phyloP scores from a whole-genome alignment of 208 protist species.

The Crithidia fasciculata region DNA sequence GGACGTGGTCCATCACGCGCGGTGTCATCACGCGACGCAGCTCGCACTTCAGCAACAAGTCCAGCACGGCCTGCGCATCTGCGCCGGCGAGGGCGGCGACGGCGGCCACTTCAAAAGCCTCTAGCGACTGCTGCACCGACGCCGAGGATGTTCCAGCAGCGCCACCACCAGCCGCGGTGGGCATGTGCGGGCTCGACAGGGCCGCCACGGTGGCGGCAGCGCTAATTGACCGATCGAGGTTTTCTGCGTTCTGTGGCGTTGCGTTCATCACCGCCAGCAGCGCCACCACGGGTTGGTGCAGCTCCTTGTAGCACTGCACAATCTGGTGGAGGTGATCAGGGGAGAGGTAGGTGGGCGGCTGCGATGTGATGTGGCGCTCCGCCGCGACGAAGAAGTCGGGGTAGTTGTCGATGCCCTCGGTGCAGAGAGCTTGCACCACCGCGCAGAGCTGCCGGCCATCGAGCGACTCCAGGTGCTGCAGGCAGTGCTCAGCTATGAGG shows the following conservation, averaged over 20 bases:
- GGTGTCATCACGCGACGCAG: constrained; percentile 62
- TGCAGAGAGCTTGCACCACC: constrained; percentile 62
- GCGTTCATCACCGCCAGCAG: constrained; percentile 49
- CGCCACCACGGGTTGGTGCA: constrained; percentile 66
- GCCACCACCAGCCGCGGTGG: not conserved
- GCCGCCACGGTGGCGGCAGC: constrained; percentile 27
- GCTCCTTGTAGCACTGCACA: constrained; percentile 68
- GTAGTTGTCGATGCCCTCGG: constrained; percentile 58
- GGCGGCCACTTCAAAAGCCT: constrained; percentile 54
- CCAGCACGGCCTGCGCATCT: constrained; percentile 50
- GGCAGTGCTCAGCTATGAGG: constrained; percentile 76
- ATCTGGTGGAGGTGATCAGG: constrained; percentile 60
- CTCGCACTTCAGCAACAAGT: constrained; percentile 74
- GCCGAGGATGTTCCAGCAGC: not conserved
- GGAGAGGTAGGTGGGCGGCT: constrained; percentile 50
- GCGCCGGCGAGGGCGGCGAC: constrained; percentile 39
- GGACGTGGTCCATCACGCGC: constrained; percentile 54
- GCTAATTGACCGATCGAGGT: constrained; percentile 29
- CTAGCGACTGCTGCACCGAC: constrained; percentile 35
- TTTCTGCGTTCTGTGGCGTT: constrained; percentile 20
- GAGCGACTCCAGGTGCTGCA: constrained; percentile 65
- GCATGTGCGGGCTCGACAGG: constrained; percentile 8
- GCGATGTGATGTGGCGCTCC: constrained; percentile 64
- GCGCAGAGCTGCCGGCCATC: constrained; percentile 66
- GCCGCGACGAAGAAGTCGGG: constrained; percentile 80